A percentile compares a stretch with the other conserved stretches of the same genome.
Conservation (phyloP, 129 eudicot species). For the Smallanthus sonchifolius region DNA sequence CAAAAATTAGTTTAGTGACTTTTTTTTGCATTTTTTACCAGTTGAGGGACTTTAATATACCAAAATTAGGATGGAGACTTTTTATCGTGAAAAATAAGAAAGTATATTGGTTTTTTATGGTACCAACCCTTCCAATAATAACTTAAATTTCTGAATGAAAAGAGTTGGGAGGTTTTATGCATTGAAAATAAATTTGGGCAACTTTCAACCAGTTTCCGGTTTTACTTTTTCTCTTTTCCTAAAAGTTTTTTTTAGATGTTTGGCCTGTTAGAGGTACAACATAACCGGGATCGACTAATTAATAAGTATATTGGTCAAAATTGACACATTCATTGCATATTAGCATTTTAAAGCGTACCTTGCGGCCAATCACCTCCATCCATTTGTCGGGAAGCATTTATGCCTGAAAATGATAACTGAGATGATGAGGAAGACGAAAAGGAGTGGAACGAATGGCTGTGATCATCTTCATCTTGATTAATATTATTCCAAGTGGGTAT, state of each 20-base stretch:
- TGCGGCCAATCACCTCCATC: constrained; percentile 41
- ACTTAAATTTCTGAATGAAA: no score
- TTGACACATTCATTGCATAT: background rate
- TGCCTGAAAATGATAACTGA: constrained; percentile 47
- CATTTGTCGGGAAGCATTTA: constrained; percentile 21
- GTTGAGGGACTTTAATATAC: no score
- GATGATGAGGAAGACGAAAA: constrained; percentile 65
- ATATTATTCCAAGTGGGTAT: constrained; percentile 49
- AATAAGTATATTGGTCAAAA: background rate
- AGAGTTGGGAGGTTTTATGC: background rate
- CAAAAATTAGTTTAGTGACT: no score
- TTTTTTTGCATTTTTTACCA: no score
- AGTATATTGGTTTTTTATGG: no score
- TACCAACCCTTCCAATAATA: no score
- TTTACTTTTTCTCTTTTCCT: no score
- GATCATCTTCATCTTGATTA: constrained; percentile 50
- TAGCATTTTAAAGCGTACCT: constrained; percentile 34
- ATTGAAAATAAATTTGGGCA: no score
- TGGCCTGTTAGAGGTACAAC: background rate
- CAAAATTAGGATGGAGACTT: no score
- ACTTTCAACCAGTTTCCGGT: no score
- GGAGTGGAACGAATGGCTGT: constrained; percentile 27
- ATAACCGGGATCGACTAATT: background rate
- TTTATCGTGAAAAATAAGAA: no score
- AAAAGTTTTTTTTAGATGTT: background rate